Percentiles rank a stretch among this genome's conserved stretches.
phyloP scores from a whole-genome alignment of 1,139 yeast genomes.

The Diutina siamensis region DNA sequence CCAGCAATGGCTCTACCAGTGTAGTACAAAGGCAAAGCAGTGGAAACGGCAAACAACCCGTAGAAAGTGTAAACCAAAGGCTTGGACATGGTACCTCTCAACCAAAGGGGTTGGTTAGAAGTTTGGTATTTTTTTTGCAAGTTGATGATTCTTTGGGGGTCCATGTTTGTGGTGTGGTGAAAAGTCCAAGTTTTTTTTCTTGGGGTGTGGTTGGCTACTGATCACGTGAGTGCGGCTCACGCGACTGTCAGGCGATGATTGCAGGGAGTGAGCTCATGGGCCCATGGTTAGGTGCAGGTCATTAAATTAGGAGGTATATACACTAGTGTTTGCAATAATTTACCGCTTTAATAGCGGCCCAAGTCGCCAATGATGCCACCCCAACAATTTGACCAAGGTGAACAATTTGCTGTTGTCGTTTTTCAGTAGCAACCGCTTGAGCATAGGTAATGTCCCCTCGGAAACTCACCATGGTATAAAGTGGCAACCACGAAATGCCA shows the following conservation, averaged over 20 bases:
- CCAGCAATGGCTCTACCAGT: conserved; percentile 70
- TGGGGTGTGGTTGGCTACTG: conserved; percentile 1
- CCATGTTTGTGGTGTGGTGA: conserved; percentile 20
- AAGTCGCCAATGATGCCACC: neutral
- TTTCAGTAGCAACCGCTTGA: conserved; percentile 47
- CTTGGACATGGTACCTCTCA: conserved; percentile 67
- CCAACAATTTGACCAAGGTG: neutral
- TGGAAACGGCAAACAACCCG: conserved; percentile 68
- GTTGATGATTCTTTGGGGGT: conserved; percentile 59
- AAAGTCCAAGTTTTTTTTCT: neutral
- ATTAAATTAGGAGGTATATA: no score
- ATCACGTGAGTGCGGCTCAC: neutral
- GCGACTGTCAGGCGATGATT: neutral
- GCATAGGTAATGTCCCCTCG: conserved; percentile 74
- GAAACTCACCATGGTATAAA: conserved; percentile 88
- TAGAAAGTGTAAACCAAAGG: conserved; percentile 79
- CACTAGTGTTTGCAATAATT: neutral
- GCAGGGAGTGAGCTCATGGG: neutral
- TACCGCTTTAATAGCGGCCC: neutral
- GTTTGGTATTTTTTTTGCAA: conserved; percentile 67
- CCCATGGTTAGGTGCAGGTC: no score
- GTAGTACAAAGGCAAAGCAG: conserved; percentile 62
- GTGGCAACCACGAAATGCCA: conserved; percentile 67
- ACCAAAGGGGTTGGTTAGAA: conserved; percentile 64
- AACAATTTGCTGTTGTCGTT: conserved; percentile 37